Percentiles rank a stretch among this genome's conserved stretches.
Conservation (phyloP, 495 filamentous ascomycete genomes). For the Annulohypoxylon stygium region DNA sequence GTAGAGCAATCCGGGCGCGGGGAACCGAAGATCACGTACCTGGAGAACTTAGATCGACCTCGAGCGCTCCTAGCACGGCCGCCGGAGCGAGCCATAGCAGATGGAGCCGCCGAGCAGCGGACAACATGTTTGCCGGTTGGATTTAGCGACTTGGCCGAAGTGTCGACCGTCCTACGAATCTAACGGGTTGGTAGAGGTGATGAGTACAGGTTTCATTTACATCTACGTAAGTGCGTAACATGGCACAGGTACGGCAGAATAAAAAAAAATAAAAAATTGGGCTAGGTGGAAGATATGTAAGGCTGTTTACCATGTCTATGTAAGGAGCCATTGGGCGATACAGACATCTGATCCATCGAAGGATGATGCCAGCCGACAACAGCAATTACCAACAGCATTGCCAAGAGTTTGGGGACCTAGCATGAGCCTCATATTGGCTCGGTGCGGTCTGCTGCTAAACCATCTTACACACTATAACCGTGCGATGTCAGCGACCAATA, state of each 20-base stretch:
- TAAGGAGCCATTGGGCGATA: constrained; percentile 1
- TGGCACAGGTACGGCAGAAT: constrained; percentile 9
- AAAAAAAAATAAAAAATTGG: background rate
- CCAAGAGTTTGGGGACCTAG: constrained; percentile 1
- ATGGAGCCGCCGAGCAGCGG: constrained; percentile 23
- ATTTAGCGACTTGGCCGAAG: constrained; percentile 7
- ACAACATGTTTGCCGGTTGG: constrained; percentile 29
- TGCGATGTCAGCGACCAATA: constrained; percentile 15
- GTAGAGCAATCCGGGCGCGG: background rate
- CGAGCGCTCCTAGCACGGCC: constrained; percentile 44
- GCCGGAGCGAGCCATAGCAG: constrained; percentile 47
- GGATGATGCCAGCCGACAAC: constrained; percentile 13
- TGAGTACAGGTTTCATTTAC: constrained; percentile 24
- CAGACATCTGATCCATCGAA: constrained; percentile 2
- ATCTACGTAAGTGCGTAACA: constrained; percentile 23
- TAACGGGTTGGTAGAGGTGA: constrained; percentile 4
- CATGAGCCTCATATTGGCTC: constrained; percentile 15
- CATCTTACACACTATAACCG: background rate
- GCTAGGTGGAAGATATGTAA: constrained; percentile 1
- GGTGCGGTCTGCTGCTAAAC: background rate
- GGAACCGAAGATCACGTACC: constrained; percentile 34
- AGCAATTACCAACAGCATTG: constrained; percentile 1
- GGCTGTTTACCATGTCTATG: background rate
- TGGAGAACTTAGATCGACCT: constrained; percentile 45
- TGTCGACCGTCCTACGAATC: constrained; percentile 12